Evolutionary conservation across 306 rosid genomes (phyloP), one percentile per base, ranked within the genome.

Genomic region (Glycine latifolia): DNA sequence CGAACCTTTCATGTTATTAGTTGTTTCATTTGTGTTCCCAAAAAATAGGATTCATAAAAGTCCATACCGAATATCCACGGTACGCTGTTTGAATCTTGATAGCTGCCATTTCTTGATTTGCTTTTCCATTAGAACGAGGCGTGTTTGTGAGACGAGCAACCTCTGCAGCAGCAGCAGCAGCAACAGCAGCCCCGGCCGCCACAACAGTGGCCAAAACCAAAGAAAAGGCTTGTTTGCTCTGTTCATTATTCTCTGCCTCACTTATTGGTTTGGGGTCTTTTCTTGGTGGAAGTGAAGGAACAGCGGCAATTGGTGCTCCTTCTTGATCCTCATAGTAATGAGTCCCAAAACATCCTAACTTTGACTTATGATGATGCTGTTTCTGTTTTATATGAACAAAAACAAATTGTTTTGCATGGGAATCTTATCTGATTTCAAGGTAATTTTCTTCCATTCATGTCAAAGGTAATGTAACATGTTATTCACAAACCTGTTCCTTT

Each of bases 131-230:
- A 69, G 26, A 55, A 54, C 67, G 79, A n/a, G 87, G 54, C 39
- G 50, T 10, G 2, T 44, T 73, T 1, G 88, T 82, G 76, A 81
- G 88, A 53, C 94, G 92, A 73, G 97, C 94, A 54, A 92, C 92
- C 75, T 88, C 89, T 56, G 93, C 94, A 7, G 97, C 94, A 4
- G 26, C 26, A 20, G n/a, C n/a, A n/a, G 95, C 94, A 37, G 97
- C 94, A 39, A 83, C 98, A 7, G 99, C 99, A 0, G 95, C 99
- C 71, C 93, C 97, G 0, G 99, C 93, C 4, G 95, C 97, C 13
- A 86, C 91, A 0, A 94, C 92, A 3, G 98, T 88, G 81, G 97
- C 98, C 66, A 92, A 81, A 46, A 92, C 95, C 85, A 93, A 90
- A n/a, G 98, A 91, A 71, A 91, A 90, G 33, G 92, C 89, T 60